These are phyloP conservation scores for Blastomyces parvus DNA, from an alignment of 2,329 filamentous ascomycete genomes.

Conservation along the genomic window DNA sequence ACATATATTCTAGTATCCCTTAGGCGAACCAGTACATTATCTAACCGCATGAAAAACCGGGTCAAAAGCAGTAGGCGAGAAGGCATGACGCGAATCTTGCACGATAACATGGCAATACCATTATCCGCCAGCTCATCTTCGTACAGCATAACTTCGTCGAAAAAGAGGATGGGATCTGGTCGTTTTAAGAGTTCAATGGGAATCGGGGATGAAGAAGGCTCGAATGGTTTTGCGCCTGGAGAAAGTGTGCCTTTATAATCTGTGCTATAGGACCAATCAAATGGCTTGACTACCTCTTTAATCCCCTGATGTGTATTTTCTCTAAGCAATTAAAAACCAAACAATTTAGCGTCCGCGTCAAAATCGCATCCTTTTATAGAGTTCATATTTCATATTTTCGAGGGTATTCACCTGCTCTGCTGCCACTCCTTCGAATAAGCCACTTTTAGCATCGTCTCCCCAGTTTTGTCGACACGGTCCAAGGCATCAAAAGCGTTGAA, in stretches of 20 bases:
- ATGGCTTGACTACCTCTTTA: slow-evolving; percentile 87
- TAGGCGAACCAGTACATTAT: slow-evolving; percentile 78
- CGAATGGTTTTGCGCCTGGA: slow-evolving; percentile 29
- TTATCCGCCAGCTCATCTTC: slow-evolving; percentile 98
- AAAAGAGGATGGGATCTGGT: slow-evolving; percentile 90
- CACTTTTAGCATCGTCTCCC: slow-evolving; percentile 80
- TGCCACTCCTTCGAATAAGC: slow-evolving; percentile 88
- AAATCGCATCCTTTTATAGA: background rate
- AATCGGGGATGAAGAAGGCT: slow-evolving; percentile 49
- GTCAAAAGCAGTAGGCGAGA: slow-evolving; percentile 73
- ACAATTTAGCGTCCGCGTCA: background rate
- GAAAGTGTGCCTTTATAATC: slow-evolving; percentile 63
- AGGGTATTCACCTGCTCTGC: slow-evolving; percentile 48
- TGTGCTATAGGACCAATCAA: slow-evolving; percentile 96
- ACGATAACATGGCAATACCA: slow-evolving; percentile 79
- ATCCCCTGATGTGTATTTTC: slow-evolving; percentile 75
- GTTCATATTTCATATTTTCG: background rate
- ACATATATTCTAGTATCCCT: slow-evolving; percentile 87
- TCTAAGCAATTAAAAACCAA: slow-evolving; percentile 36
- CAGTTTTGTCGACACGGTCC: slow-evolving; percentile 89
- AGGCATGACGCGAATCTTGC: slow-evolving; percentile 90
- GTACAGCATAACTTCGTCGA: slow-evolving; percentile 91
- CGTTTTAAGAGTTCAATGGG: slow-evolving; percentile 78
- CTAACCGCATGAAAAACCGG: slow-evolving; percentile 84
- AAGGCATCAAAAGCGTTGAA: slow-evolving; percentile 85